Evolutionary conservation across 2,329 filamentous ascomycete species (phyloP), one percentile per base, ranked within the genome.

Genomic region (Geosmithia morbida): DNA sequence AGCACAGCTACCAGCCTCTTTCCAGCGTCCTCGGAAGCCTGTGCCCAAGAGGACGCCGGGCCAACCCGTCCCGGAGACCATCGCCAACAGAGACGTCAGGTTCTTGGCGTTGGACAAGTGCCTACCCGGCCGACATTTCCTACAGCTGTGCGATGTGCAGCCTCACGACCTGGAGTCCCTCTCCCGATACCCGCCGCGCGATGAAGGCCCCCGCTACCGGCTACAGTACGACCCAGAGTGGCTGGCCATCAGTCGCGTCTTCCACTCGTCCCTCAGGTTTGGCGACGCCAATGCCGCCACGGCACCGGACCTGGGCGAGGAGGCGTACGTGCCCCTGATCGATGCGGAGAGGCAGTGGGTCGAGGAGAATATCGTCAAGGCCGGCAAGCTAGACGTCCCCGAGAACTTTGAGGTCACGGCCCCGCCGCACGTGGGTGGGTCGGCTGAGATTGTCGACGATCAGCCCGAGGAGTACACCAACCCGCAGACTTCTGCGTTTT

Each of bases 71-170:
- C 87, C 87, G 0, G 59, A 73, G 0, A 75, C 71, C 1, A 94
- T 96, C 51, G 77, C 73, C 2, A 97, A 97, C 67, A 83, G 73
- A 18, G 72, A 74, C 4, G 94, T 90, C 2, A 74, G 81, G 13
- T 98, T 98, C 62, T 72, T 98, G 11, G 85, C 92, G 0, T 71
- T 98, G 2, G 90, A 96, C 65, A 98, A 98, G 63, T 94, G 87
- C 57, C 73, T 90, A 41, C 83, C 85, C 0, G 74, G 81, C 17
- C 79, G 84, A 14, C 77, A 88, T 50, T 97, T 90, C 59, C 71
- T 98, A 2, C 87, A 97, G 55, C 70, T 97, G 2, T 68, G 84
- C 33, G 75, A 84, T 30, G 68, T 90, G 17, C 58, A 66, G 2
- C 69, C 79, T 2, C 57, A 72, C 41, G 65, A 71, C 16, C 50